These are phyloP conservation scores for Diaporthe amygdali DNA, from an alignment of 2,329 filamentous ascomycete species.

Conservation along the genomic window DNA sequence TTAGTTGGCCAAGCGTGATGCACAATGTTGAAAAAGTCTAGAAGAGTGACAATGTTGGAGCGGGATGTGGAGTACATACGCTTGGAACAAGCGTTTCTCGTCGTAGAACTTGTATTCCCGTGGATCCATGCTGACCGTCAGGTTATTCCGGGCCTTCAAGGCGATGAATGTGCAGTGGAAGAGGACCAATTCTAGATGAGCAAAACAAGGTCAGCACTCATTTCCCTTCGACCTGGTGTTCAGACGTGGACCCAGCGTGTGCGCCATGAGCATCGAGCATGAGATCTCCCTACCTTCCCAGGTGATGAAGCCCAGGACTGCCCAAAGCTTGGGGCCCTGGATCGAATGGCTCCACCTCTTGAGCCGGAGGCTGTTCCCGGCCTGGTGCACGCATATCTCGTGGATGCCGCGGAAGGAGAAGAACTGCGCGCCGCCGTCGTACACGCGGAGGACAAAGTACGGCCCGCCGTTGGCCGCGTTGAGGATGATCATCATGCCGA, in stretches of 20 bases:
- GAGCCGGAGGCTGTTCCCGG: constrained; percentile 54
- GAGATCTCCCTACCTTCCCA: constrained; percentile 58
- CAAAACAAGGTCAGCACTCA: constrained; percentile 23
- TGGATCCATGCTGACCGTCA: constrained; percentile 49
- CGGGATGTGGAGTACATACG: constrained; percentile 45
- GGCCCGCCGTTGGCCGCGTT: constrained; percentile 48
- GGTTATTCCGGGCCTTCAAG: constrained; percentile 56
- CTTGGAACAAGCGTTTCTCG: constrained; percentile 61
- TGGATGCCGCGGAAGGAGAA: constrained; percentile 59
- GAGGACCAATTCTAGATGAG: constrained; percentile 58
- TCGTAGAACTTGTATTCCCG: constrained; percentile 50
- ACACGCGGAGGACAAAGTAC: constrained; percentile 52
- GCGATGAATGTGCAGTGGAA: constrained; percentile 64
- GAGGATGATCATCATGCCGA: constrained; percentile 59
- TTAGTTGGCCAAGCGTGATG: background rate
- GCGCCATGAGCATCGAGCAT: background rate
- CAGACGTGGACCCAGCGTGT: background rate
- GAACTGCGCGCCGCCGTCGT: constrained; percentile 45
- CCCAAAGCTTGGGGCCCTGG: constrained; percentile 56
- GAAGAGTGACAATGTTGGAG: no score
- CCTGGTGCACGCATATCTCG: constrained; percentile 57
- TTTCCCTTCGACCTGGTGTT: background rate
- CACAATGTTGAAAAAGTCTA: no score
- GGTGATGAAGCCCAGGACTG: constrained; percentile 59
- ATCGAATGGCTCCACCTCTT: constrained; percentile 55